These are phyloP conservation scores for Lentithecium fluviatile DNA, from an alignment of 495 filamentous ascomycete genomes.

Conservation along the genomic window DNA sequence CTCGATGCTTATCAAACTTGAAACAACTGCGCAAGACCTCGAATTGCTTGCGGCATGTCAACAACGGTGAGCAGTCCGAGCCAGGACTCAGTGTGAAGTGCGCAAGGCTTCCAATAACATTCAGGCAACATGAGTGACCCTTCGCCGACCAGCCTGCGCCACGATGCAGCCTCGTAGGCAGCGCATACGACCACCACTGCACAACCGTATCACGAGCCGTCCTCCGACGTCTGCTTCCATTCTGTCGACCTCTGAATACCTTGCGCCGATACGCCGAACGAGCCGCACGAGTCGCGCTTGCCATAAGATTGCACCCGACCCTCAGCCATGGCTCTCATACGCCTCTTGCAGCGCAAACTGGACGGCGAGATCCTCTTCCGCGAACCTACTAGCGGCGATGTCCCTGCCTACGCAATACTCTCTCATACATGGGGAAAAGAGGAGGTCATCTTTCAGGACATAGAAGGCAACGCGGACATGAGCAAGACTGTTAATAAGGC, in stretches of 20 bases:
- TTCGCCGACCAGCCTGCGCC: conserved; percentile 23
- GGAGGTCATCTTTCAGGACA: conserved; percentile 6
- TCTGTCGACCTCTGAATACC: conserved; percentile 18
- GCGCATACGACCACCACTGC: conserved; percentile 13
- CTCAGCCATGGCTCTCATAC: conserved; percentile 19
- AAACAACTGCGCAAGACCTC: neutral
- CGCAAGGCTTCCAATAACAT: conserved; percentile 14
- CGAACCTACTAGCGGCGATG: conserved; percentile 16
- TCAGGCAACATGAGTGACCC: conserved; percentile 2
- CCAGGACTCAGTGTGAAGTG: conserved; percentile 3
- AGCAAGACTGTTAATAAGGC: neutral
- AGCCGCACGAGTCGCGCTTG: conserved; percentile 15
- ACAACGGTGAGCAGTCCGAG: conserved; percentile 4
- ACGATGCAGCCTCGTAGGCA: conserved; percentile 25
- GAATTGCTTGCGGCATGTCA: conserved; percentile 3
- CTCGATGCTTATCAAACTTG: neutral
- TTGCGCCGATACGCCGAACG: conserved; percentile 17
- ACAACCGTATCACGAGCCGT: conserved; percentile 5
- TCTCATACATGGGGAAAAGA: conserved; percentile 18
- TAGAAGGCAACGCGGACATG: neutral
- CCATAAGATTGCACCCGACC: conserved; percentile 15
- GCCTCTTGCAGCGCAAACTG: conserved; percentile 22
- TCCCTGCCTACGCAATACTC: conserved; percentile 27
- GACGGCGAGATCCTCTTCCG: conserved; percentile 19
- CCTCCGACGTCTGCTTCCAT: conserved; percentile 22